phyloP scores from a whole-genome alignment of 1,284 basidiomycete species.

The Cutaneotrichosporon arboriforme region DNA sequence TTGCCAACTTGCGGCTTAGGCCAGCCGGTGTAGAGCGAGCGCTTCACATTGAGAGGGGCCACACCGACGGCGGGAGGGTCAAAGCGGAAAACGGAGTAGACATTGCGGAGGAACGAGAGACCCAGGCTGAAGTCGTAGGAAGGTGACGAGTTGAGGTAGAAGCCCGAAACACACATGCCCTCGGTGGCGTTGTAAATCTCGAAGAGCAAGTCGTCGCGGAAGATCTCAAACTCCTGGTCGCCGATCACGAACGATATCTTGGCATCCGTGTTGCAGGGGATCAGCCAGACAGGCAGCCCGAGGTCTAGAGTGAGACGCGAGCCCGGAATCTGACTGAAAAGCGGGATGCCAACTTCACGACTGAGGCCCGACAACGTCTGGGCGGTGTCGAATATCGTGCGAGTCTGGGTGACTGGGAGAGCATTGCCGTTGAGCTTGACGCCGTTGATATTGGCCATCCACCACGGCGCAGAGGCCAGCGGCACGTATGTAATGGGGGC shows the following conservation, averaged over 20 bases:
- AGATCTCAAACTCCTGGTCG: conserved; percentile 5
- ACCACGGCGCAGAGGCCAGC: conserved; percentile 38
- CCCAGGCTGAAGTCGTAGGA: conserved; percentile 34
- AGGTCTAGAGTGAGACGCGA: neutral
- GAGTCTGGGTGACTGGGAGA: too few species aligned
- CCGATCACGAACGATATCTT: conserved; percentile 5
- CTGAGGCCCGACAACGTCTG: conserved; percentile 28
- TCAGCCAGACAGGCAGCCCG: neutral
- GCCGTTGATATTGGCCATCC: conserved; percentile 5
- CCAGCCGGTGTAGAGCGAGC: neutral
- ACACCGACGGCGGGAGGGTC: conserved; percentile 73
- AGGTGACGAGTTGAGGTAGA: neutral
- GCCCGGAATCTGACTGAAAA: conserved; percentile 23
- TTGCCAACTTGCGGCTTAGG: too few species aligned
- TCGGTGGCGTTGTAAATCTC: neutral
- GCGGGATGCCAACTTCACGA: conserved; percentile 10
- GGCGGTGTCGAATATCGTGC: conserved; percentile 25
- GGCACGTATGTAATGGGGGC: conserved; percentile 70
- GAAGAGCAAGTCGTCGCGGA: conserved; percentile 3
- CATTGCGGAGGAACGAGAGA: conserved; percentile 63
- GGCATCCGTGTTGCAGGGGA: conserved; percentile 7
- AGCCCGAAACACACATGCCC: neutral
- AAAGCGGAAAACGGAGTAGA: conserved; percentile 77
- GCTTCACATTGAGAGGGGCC: conserved; percentile 50
- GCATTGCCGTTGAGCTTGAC: conserved; percentile 7